A percentile compares a stretch with the other conserved stretches of the same genome.
These are phyloP conservation scores for Dendrothele bispora DNA, from an alignment of 768 basidiomycete species.

Conservation along the genomic window DNA sequence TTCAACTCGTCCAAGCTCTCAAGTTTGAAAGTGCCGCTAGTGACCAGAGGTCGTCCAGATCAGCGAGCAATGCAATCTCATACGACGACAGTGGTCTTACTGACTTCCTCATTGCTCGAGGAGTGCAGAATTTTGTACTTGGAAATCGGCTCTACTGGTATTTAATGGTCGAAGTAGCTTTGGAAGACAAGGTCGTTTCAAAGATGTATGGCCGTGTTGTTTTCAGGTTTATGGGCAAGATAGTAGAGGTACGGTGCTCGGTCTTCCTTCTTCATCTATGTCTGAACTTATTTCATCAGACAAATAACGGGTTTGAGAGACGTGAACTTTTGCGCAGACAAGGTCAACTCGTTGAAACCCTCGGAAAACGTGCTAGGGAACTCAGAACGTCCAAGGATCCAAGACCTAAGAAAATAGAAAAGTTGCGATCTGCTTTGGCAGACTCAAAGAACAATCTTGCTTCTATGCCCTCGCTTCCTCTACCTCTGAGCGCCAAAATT, in stretches of 20 bases:
- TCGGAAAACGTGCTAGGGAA: conserved; percentile 85
- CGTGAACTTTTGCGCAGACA: conserved; percentile 90
- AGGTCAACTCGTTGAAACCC: conserved; percentile 82
- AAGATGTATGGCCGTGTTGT: conserved; percentile 94
- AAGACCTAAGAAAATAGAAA: conserved; percentile 96
- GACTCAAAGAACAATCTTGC: conserved; percentile 87
- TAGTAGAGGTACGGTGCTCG: conserved; percentile 65
- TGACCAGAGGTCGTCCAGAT: conserved; percentile 75
- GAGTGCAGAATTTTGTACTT: conserved; percentile 78
- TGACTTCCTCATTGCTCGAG: conserved; percentile 86
- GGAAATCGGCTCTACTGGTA: conserved; percentile 98
- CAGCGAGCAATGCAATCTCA: conserved; percentile 71
- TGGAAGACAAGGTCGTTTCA: conserved; percentile 81
- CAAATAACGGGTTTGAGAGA: conserved; percentile 76
- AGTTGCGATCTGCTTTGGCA: conserved; percentile 78
- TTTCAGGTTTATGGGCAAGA: conserved; percentile 85
- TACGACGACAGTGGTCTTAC: conserved; percentile 92
- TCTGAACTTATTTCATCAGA: conserved; percentile 31
- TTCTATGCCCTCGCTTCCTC: conserved; percentile 76
- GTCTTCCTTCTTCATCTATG: background rate
- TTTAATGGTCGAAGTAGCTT: conserved; percentile 91
- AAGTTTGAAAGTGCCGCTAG: conserved; percentile 89
- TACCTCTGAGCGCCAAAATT: conserved; percentile 88
- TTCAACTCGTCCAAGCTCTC: conserved; percentile 96
- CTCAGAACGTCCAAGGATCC: conserved; percentile 89